A percentile compares a stretch with the other conserved stretches of the same genome.
phyloP scores from a whole-genome alignment of 164 flowering plant genomes.

The Magnolia changhungtana region DNA sequence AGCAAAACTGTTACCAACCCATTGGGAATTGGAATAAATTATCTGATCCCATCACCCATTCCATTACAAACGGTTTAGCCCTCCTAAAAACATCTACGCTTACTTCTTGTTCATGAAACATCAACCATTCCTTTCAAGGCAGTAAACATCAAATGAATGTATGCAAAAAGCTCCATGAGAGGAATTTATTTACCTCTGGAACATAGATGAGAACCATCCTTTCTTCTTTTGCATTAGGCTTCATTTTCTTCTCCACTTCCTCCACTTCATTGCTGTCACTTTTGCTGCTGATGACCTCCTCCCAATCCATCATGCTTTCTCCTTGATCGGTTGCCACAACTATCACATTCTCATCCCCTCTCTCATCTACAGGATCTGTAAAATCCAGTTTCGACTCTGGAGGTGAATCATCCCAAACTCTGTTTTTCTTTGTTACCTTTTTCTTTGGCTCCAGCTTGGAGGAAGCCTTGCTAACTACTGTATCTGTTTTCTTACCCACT shows the following conservation, averaged over 20 bases:
- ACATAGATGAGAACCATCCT: constrained; percentile 97
- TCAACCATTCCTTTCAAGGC: too few species aligned
- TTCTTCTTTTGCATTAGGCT: constrained; percentile 52
- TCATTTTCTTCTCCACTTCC: constrained; percentile 35
- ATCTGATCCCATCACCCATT: too few species aligned
- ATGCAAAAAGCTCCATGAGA: not conserved
- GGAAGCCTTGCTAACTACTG: constrained; percentile 49
- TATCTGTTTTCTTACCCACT: constrained; percentile 50
- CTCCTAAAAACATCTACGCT: too few species aligned
- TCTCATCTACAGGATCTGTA: constrained; percentile 68
- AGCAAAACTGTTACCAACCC: too few species aligned
- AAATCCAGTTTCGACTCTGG: constrained; percentile 68
- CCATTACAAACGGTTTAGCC: too few species aligned
- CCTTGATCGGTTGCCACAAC: constrained; percentile 60
- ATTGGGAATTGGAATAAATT: too few species aligned
- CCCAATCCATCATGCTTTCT: constrained; percentile 94
- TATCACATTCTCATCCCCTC: constrained; percentile 44
- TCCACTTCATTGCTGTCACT: constrained; percentile 74
- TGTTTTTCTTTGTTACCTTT: constrained; percentile 73
- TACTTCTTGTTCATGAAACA: too few species aligned
- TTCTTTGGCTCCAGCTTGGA: constrained; percentile 65
- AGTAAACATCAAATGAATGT: not conserved
- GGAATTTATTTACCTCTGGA: constrained; percentile 60
- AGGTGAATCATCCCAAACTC: constrained; percentile 90
- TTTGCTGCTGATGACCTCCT: constrained; percentile 77